Evolutionary conservation across 345 rosid genomes (phyloP).

Genomic region (Gossypium raimondii): DNA sequence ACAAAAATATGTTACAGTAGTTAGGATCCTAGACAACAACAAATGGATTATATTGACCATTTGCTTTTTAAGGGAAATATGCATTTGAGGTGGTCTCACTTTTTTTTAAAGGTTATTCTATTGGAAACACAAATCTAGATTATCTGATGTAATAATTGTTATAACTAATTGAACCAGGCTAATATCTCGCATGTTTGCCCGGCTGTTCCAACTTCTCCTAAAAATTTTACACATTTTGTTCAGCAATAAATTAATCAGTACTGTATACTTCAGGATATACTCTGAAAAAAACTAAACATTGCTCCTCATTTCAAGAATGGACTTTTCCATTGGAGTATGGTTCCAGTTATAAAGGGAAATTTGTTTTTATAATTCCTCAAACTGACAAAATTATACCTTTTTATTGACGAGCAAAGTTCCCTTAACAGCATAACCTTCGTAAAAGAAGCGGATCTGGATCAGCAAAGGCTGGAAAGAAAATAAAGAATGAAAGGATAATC

Average conservation of each 20-base stretch:
- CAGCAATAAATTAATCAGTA: neutral
- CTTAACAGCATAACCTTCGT: conserved; percentile 63
- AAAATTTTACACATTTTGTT: neutral
- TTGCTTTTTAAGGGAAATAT: neutral
- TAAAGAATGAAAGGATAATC: conserved; percentile 6
- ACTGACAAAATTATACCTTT: conserved; percentile 37
- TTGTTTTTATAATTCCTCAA: neutral
- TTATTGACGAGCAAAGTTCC: conserved; percentile 75
- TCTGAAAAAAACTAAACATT: neutral
- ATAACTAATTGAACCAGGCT: neutral
- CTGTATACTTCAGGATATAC: neutral
- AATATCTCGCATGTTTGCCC: neutral
- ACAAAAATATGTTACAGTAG: neutral
- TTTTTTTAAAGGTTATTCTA: neutral
- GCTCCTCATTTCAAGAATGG: neutral
- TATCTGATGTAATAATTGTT: neutral
- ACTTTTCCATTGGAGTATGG: neutral
- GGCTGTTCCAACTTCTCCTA: neutral
- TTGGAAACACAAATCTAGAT: neutral
- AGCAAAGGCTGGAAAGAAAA: conserved; percentile 57
- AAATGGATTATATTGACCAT: neutral
- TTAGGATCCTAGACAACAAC: neutral
- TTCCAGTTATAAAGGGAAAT: neutral
- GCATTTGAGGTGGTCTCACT: neutral
- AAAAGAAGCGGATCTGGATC: conserved; percentile 71